These are phyloP conservation scores for Malassezia obtusa DNA, from an alignment of 1,284 basidiomycete species.

Conservation along the genomic window DNA sequence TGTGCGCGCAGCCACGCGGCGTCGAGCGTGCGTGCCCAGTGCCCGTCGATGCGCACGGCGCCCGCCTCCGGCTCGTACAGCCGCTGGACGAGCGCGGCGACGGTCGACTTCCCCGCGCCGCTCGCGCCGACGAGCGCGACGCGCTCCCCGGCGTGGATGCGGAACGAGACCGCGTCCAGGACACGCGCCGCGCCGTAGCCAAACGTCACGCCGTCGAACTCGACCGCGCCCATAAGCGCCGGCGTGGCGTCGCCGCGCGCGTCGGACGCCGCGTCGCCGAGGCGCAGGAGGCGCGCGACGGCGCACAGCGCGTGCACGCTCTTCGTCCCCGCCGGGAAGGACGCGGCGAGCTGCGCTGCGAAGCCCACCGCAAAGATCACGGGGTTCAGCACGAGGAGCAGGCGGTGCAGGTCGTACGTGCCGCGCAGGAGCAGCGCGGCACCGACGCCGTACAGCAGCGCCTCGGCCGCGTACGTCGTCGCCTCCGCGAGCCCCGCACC, in stretches of 20 bases:
- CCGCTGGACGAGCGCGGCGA: conserved; percentile 35
- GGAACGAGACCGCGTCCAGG: conserved; percentile 21
- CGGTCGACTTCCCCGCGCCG: conserved; percentile 41
- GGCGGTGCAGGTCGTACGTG: conserved; percentile 72
- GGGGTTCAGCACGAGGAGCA: conserved; percentile 80
- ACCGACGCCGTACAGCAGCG: conserved; percentile 79
- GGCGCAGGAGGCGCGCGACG: conserved; percentile 59
- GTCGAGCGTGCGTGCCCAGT: conserved; percentile 10
- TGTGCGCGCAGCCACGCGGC: conserved; percentile 30
- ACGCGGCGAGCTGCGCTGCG: conserved; percentile 74
- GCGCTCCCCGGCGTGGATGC: conserved; percentile 27
- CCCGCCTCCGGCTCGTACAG: conserved; percentile 38
- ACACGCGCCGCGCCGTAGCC: conserved; percentile 24
- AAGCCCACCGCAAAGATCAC: conserved; percentile 89
- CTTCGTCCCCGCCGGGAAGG: conserved; percentile 49
- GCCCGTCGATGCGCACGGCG: conserved; percentile 23
- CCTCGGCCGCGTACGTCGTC: conserved; percentile 65
- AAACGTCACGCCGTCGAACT: conserved; percentile 33
- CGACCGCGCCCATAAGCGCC: conserved; percentile 19
- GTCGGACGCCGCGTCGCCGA: conserved; percentile 7
- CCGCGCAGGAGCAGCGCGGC: conserved; percentile 69
- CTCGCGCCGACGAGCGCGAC: conserved; percentile 42
- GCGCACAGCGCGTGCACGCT: conserved; percentile 59
- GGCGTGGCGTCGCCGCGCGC: not conserved
- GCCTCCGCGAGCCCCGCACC: conserved; percentile 70